Percentiles rank a stretch among this genome's conserved stretches.
Conservation (phyloP, 176 grass and related monocot species). For the Dendrocalamus sinicus region DNA sequence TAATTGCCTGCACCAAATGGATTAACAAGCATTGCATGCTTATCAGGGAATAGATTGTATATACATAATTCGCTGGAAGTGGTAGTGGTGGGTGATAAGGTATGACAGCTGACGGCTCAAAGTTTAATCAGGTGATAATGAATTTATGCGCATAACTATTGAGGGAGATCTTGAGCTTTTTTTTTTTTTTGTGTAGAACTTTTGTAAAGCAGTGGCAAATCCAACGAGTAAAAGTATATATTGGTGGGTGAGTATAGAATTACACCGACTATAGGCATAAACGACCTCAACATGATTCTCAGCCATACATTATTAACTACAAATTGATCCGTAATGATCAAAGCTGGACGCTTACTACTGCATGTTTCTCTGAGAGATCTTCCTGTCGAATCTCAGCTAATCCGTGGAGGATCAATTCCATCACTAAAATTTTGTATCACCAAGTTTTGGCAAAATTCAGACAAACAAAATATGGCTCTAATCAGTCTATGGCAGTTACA, state of each 20-base stretch:
- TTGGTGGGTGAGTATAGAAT: background rate
- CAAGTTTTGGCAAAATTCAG: no score
- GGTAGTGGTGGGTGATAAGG: conserved; percentile 35
- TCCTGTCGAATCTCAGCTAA: no score
- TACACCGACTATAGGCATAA: background rate
- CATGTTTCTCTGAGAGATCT: no score
- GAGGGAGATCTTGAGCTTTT: background rate
- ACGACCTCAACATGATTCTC: background rate
- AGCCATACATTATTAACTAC: background rate
- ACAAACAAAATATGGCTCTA: no score
- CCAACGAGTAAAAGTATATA: conserved; percentile 11
- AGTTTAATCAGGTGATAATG: background rate
- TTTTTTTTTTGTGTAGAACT: conserved; percentile 1
- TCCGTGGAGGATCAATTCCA: no score
- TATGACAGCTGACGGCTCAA: conserved; percentile 12
- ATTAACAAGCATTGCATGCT: conserved; percentile 30
- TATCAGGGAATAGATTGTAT: conserved; percentile 33
- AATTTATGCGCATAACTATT: background rate
- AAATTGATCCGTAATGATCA: no score
- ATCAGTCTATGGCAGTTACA: no score
- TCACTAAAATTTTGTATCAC: no score
- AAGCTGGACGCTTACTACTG: no score
- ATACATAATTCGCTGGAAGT: background rate
- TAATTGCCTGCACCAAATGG: conserved; percentile 19
- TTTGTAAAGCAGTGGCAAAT: conserved; percentile 8